Base-by-base conservation (phyloP, 108 stramenopile genomes). In the Chaetoceros tenuissimus region DNA sequence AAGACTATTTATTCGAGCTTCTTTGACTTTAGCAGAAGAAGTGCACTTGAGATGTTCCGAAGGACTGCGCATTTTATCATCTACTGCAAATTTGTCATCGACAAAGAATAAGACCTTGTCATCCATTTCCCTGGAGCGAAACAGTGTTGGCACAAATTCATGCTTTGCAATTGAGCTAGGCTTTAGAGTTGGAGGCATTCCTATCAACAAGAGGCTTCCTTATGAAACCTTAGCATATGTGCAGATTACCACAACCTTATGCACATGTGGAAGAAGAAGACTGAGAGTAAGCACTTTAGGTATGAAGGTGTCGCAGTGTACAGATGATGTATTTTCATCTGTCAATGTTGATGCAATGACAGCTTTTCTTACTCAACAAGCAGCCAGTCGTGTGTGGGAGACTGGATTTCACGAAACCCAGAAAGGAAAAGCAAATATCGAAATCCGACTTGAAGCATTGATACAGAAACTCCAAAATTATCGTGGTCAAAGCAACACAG, bases 261-360 rank as follows among this genome's bases (percentile, higher is more conserved):
- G 73, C 59, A n/a, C n/a, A n/a, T n/a, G n/a, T n/a, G 85, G 85
- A 13, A 55, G 63, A 44, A 72, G 90, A 50, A 71, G 80, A 31
- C 79, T 92, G 24, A 75, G 91, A 13, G 82, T 92, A n/a, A 82
- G 85, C 21, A 92, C 91, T 0, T 63, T 92, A 48, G 91, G 80
- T 48, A 28, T 92, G 13, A 64, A 54, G 2, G 72, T 72, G 0
- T 57, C 80, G 20, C 54, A 60, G 8, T 58, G 57, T 1, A 56
- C 68, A 2, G 59, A 66, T 5, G 68, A 81, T 27, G 72, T 84
- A 0, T 84, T 85, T 31, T 70, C 68, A 27, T 59, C 67, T 1
- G 65, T 76, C 25, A 85, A 92, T 52, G 78, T 87, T 62, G 74
- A 73, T 1, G 57, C 82, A 17, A 47, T 84, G 19, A 62, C 74